These are phyloP conservation scores for Malassezia globosa DNA, from an alignment of 1,284 basidiomycete genomes.

Conservation along the genomic window DNA sequence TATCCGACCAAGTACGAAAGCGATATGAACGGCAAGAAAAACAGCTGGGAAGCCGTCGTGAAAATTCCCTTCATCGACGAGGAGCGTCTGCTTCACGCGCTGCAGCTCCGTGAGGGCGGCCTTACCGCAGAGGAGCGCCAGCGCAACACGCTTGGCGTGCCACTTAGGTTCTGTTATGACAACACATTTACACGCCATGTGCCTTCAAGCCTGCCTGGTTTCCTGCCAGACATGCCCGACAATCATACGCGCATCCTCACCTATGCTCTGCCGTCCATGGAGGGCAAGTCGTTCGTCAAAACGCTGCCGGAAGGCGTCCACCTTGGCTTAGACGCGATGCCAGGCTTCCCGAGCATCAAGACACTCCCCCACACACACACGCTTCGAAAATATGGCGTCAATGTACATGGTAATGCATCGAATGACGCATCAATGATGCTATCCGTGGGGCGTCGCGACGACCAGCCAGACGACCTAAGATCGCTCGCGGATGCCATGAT, in stretches of 20 bases:
- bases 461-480: constrained; percentile 53
- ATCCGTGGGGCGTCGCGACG: constrained; percentile 65
- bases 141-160: constrained; percentile 69
- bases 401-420: constrained; percentile 80
- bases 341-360: constrained; percentile 88
- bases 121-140: constrained; percentile 66
- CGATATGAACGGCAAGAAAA: constrained; percentile 95
- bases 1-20: constrained; percentile 82
- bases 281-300: constrained; percentile 68
- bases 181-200: constrained; percentile 55
- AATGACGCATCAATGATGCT: constrained; percentile 86
- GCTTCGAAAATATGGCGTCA: constrained; percentile 77
- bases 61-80: constrained; percentile 98
- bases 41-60: constrained; percentile 96
- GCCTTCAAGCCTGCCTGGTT: constrained; percentile 80
- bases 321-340: constrained; percentile 72
- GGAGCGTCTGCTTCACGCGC: constrained; percentile 60
- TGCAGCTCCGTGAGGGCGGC: constrained; percentile 59
- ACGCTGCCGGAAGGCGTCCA: constrained; percentile 80
- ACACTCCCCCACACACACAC: constrained; percentile 69
- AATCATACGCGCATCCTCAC: constrained; percentile 67
- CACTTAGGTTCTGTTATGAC: constrained; percentile 67
- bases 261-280: constrained; percentile 69
- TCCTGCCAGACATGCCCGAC: constrained; percentile 80
- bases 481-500: constrained; percentile 60